Evolutionary conservation across 139 green algal species (phyloP).

Genomic region (Volvox africanus): DNA sequence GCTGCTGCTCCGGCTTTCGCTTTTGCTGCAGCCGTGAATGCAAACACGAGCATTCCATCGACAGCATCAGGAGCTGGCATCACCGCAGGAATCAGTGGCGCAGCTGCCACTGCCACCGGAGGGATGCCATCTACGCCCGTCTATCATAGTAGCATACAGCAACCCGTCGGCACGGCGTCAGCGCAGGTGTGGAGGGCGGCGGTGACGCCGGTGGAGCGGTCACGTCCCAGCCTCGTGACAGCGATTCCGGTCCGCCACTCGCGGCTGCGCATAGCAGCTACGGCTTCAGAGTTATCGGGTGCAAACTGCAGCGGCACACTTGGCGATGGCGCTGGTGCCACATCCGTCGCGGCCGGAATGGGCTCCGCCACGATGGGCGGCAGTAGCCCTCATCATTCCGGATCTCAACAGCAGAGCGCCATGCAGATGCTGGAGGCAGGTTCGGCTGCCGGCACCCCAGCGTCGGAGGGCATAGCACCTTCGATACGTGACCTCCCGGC

Average conservation of each 20-base stretch:
- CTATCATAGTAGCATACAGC: background rate
- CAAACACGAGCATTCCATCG: background rate
- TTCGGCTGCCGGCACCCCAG: background rate
- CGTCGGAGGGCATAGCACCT: background rate
- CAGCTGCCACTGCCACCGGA: background rate
- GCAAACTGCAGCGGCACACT: background rate
- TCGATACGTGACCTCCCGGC: background rate
- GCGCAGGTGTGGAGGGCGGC: background rate
- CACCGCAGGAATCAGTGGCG: background rate
- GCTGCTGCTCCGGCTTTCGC: background rate
- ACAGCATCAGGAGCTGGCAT: background rate
- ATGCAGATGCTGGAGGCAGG: background rate
- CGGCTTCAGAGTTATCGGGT: background rate
- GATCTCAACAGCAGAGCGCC: background rate
- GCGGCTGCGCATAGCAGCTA: background rate
- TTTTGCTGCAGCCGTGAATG: too few species aligned
- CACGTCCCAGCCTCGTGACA: background rate
- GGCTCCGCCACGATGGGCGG: background rate
- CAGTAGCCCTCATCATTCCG: background rate
- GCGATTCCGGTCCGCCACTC: constrained; percentile 3
- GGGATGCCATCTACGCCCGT: background rate
- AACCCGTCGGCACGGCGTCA: background rate
- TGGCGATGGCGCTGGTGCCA: background rate
- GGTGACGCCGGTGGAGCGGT: background rate
- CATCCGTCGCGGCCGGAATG: background rate